Conservation (phyloP, 2,329 filamentous ascomycete species). For the Paecilomyces sp. region DNA sequence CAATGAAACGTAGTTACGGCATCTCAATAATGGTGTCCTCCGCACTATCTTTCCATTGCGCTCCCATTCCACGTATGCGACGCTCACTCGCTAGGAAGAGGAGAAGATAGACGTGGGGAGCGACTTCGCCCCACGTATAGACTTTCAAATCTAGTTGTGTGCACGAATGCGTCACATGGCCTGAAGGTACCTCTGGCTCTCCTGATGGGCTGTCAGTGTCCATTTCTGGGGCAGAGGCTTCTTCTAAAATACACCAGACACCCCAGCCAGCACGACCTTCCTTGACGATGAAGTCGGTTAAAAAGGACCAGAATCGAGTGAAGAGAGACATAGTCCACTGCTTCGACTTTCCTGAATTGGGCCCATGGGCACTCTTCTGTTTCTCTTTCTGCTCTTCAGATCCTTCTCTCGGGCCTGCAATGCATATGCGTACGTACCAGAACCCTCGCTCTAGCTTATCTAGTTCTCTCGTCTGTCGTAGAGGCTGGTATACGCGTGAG, state of each 20-base stretch:
- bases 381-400: background rate
- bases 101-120: conserved; percentile 65
- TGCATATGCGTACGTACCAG: conserved; percentile 61
- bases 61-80: conserved; percentile 50
- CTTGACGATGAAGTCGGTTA: conserved; percentile 28
- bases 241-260: conserved; percentile 33
- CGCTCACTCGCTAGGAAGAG: conserved; percentile 66
- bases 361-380: conserved; percentile 1
- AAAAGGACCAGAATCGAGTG: conserved; percentile 34
- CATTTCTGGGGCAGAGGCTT: conserved; percentile 2
- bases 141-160: conserved; percentile 47
- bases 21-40: conserved; percentile 51
- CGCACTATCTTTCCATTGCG: conserved; percentile 60
- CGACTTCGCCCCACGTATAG: conserved; percentile 72
- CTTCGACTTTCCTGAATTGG: background rate
- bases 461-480: conserved; percentile 42
- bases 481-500: conserved; percentile 48
- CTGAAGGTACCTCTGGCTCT: background rate
- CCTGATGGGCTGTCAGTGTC: background rate
- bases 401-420: conserved; percentile 26
- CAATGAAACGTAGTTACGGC: conserved; percentile 18
- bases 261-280: conserved; percentile 39
- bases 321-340: conserved; percentile 29
- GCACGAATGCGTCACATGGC: background rate
- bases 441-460: conserved; percentile 64